Evolutionary conservation across 139 green algal species (phyloP), one percentile per base, ranked within the genome.

Genomic region (Choricystis sp.): DNA sequence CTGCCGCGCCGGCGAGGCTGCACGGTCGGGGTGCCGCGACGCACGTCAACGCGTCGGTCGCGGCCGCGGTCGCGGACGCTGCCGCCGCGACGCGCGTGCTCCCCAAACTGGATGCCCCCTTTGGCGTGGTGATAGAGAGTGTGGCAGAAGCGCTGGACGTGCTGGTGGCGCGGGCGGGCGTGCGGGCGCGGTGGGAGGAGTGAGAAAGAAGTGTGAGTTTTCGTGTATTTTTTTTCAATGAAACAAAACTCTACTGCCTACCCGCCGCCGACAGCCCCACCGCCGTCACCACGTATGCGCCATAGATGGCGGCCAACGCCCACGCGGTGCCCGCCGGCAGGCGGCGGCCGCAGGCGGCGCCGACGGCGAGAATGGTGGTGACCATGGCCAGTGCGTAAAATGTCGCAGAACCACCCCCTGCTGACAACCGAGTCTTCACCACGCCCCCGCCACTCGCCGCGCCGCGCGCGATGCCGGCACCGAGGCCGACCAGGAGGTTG

Each of bases 401-500:
- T 9, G 30, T 26, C 23, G 26, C 61, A 24, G 48, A 26, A 24
- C 56, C n/a, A 26, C 56, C 61, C 2, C 23, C 20, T 24, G 61
- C 21, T 19, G n/a, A 25, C 2, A 65, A 31, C 22, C 40, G 40
- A 16, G 40, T 52, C 9, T 29, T 3, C 48, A 60, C 48, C 5
- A 19, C 29, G 57, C 26, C 40, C 56, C 29, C 5, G 24, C 30
- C 9, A 19, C 22, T 40, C 64, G 49, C 67, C 69, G 5, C 75
- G 58, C 28, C 65, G 64, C 4, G 71, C 69, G 52, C 3, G 60
- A 91, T 87, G 3, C 84, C 84, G 4, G 84, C 28, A 3, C 71
- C 76, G 57, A 91, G 28, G 0, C 71, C 81, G n/a, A 90, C 62
- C 19, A 96, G 74, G 68, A 95, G 82, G 73, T 94, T 96, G 77